phyloP scores from a whole-genome alignment of 2,329 filamentous ascomycete genomes.

The Tricladium varicosporioides region DNA sequence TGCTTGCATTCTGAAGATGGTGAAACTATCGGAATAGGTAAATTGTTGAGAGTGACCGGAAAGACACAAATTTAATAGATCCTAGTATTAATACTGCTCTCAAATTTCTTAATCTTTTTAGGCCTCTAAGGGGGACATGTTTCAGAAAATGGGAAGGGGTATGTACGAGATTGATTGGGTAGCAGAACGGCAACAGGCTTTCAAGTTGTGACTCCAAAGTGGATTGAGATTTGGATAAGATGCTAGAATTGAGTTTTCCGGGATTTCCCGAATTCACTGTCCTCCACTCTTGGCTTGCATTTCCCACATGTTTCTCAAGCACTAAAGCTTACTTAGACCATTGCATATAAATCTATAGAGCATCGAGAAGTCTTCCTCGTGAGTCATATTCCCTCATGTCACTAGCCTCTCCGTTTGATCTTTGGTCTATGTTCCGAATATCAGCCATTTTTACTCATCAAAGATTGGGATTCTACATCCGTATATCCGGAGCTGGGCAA shows the following conservation, averaged over 20 bases:
- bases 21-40: conserved; percentile 47
- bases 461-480: too few species aligned
- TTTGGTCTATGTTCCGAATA: too few species aligned
- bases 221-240: conserved; percentile 36
- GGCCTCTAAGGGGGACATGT: conserved; percentile 16
- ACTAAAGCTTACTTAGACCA: too few species aligned
- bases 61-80: conserved; percentile 38
- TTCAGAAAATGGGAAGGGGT: conserved; percentile 5
- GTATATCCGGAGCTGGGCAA: too few species aligned
- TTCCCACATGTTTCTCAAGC: too few species aligned
- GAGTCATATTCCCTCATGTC: too few species aligned
- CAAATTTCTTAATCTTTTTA: conserved; percentile 43
- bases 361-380: too few species aligned
- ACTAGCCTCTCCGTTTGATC: too few species aligned
- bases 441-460: too few species aligned
- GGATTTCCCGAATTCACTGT: too few species aligned
- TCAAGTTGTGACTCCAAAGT: conserved; percentile 30
- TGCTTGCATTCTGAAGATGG: conserved; percentile 22
- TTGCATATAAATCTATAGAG: too few species aligned
- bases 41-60: conserved; percentile 41
- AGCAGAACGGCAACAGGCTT: conserved; percentile 32
- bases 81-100: conserved; percentile 46
- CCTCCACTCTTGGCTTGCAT: too few species aligned
- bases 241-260: conserved; percentile 31
- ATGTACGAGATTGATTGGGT: conserved; percentile 7